Conservation (phyloP, 495 filamentous ascomycete species). For the Saxophila tyrrhenica region DNA sequence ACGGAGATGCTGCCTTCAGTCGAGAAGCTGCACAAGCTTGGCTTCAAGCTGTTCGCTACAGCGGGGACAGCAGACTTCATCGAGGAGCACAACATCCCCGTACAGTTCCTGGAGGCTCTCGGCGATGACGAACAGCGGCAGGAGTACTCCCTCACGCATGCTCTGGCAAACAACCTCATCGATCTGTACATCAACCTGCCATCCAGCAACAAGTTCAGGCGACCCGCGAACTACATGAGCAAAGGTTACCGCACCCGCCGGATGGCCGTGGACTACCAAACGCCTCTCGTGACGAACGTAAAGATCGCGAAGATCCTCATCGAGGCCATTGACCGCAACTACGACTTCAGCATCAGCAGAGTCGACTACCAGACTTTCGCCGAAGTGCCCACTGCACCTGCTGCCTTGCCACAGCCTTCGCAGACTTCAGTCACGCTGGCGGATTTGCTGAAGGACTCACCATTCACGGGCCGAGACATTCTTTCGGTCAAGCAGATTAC, state of each 20-base stretch:
- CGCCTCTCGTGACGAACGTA: slow-evolving; percentile 92
- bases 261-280: slow-evolving; percentile 98
- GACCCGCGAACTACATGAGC: slow-evolving; percentile 96
- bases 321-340: slow-evolving; percentile 84
- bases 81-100: slow-evolving; percentile 76
- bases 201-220: slow-evolving; percentile 89
- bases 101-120: slow-evolving; percentile 84
- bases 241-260: slow-evolving; percentile 89
- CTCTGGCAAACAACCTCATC: slow-evolving; percentile 92
- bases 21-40: slow-evolving; percentile 71
- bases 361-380: slow-evolving; percentile 73
- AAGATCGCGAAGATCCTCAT: slow-evolving; percentile 98
- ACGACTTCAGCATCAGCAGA: slow-evolving; percentile 64
- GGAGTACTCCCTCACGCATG: slow-evolving; percentile 90
- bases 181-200: slow-evolving; percentile 98
- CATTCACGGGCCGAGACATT: slow-evolving; percentile 78
- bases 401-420: slow-evolving; percentile 2
- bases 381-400: slow-evolving; percentile 9
- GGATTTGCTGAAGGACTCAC: slow-evolving; percentile 62
- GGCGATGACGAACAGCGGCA: slow-evolving; percentile 69
- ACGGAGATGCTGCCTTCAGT: slow-evolving; percentile 92
- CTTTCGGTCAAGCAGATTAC: slow-evolving; percentile 82
- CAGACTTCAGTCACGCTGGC: slow-evolving; percentile 45
- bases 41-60: slow-evolving; percentile 91
- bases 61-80: slow-evolving; percentile 93